Evolutionary conservation across 345 rosid genomes (phyloP).

Genomic region (Bruguiera sexangula): DNA sequence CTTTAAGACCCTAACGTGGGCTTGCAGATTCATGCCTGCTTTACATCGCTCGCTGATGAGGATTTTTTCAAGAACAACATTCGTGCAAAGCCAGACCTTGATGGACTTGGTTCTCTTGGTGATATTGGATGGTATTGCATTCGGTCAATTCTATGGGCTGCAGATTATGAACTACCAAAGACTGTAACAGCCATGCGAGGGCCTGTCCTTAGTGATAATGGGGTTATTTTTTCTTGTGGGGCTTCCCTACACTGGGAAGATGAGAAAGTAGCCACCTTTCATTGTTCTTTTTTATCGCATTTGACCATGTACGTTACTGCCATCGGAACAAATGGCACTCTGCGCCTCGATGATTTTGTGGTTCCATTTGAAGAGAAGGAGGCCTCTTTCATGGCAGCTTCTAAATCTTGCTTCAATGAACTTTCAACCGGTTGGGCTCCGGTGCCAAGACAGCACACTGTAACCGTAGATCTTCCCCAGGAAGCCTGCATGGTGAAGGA

Average conservation of each 20-base stretch:
- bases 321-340: slow-evolving; percentile 58
- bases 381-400: slow-evolving; percentile 39
- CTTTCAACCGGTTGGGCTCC: slow-evolving; percentile 43
- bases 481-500: slow-evolving; percentile 78
- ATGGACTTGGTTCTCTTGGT: slow-evolving; percentile 78
- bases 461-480: slow-evolving; percentile 56
- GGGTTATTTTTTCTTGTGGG: slow-evolving; percentile 64
- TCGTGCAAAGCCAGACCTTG: slow-evolving; percentile 85
- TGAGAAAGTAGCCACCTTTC: slow-evolving; percentile 53
- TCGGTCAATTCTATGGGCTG: slow-evolving; percentile 52
- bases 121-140: slow-evolving; percentile 89
- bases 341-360: slow-evolving; percentile 61
- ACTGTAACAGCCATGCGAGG: slow-evolving; percentile 48
- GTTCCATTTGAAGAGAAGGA: slow-evolving; percentile 65
- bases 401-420: slow-evolving; percentile 50
- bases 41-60: slow-evolving; percentile 46
- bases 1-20: background rate
- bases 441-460: slow-evolving; percentile 41
- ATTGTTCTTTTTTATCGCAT: slow-evolving; percentile 72
- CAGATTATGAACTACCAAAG: slow-evolving; percentile 62
- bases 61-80: slow-evolving; percentile 59
- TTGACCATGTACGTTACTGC: slow-evolving; percentile 74
- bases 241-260: slow-evolving; percentile 70
- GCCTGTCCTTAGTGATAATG: slow-evolving; percentile 51
- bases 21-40: slow-evolving; percentile 56